Percentiles rank a stretch among this genome's conserved stretches.
Evolutionary conservation across 2,329 filamentous ascomycete species (phyloP).

Genomic region (Neurospora crassa): DNA sequence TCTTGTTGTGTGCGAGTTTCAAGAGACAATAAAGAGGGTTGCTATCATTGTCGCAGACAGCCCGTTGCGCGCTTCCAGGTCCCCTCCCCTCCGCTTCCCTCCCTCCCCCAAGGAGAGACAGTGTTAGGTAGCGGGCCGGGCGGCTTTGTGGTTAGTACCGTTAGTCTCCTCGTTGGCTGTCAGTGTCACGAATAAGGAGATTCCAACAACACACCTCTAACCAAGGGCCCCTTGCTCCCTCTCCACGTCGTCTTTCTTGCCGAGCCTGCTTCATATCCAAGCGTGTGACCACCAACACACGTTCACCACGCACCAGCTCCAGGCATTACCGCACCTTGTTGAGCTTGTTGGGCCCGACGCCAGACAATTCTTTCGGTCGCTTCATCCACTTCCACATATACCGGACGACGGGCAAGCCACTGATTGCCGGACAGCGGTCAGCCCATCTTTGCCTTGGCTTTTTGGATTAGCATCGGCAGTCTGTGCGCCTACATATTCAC

Average conservation of each 20-base stretch:
- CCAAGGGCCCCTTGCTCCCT: not conserved
- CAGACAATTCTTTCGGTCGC: not conserved
- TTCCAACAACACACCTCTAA: not conserved
- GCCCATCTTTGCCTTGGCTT: not conserved
- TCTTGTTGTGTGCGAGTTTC: not conserved
- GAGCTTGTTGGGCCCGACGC: not conserved
- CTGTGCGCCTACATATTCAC: not conserved
- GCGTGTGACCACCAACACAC: not conserved
- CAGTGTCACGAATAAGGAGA: not conserved
- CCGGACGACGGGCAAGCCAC: not conserved
- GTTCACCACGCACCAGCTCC: not conserved
- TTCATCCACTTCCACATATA: not conserved
- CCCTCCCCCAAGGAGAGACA: not conserved
- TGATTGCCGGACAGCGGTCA: not conserved
- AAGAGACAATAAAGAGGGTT: not conserved
- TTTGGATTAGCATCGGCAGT: not conserved
- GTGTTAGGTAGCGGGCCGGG: not conserved
- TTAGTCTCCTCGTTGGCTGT: not conserved
- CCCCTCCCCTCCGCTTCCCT: not conserved
- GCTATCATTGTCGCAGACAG: not conserved
- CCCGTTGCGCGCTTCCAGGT: not conserved
- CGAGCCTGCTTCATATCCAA: not conserved
- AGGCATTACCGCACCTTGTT: not conserved
- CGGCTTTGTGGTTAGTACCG: not conserved
- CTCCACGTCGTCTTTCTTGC: not conserved